Conservation (phyloP, 129 eudicot genomes). For the Mikania micrantha region DNA sequence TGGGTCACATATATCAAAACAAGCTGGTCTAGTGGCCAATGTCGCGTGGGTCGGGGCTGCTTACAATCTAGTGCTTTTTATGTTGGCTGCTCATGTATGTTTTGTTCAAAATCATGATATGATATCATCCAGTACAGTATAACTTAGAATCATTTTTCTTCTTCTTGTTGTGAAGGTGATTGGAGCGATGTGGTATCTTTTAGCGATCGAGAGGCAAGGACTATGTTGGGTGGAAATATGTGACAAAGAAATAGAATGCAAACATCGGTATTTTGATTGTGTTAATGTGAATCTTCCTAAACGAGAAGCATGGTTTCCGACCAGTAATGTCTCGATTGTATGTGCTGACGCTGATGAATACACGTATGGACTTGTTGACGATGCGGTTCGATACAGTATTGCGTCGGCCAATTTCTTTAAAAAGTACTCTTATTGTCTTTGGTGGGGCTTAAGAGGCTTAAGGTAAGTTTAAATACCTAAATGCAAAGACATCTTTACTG, state of each 20-base stretch:
- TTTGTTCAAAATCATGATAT: not conserved
- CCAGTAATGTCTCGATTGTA: constrained; percentile 38
- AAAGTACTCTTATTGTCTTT: constrained; percentile 63
- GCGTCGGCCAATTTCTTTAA: constrained; percentile 36
- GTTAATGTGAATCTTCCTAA: constrained; percentile 18
- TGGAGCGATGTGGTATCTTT: constrained; percentile 77
- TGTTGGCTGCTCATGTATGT: constrained; percentile 90
- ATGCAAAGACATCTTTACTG: not conserved
- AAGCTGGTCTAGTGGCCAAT: constrained; percentile 61
- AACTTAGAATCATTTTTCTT: too few relatives aligned
- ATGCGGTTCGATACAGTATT: constrained; percentile 31
- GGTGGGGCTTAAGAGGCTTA: constrained; percentile 75
- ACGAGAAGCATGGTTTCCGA: constrained; percentile 42
- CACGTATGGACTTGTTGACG: constrained; percentile 54
- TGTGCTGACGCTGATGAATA: constrained; percentile 32
- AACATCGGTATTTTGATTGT: constrained; percentile 44
- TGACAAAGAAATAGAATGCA: constrained; percentile 37
- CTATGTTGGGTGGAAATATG: constrained; percentile 64
- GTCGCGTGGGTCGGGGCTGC: constrained; percentile 92
- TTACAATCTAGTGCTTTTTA: constrained; percentile 58
- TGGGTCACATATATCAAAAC: constrained; percentile 50
- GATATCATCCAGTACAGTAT: too few relatives aligned
- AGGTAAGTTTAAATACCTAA: constrained; percentile 35
- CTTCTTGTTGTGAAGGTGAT: constrained; percentile 38
- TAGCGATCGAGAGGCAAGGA: constrained; percentile 71